Conservation (phyloP, 2,329 filamentous ascomycete species). For the Fusarium sp. region DNA sequence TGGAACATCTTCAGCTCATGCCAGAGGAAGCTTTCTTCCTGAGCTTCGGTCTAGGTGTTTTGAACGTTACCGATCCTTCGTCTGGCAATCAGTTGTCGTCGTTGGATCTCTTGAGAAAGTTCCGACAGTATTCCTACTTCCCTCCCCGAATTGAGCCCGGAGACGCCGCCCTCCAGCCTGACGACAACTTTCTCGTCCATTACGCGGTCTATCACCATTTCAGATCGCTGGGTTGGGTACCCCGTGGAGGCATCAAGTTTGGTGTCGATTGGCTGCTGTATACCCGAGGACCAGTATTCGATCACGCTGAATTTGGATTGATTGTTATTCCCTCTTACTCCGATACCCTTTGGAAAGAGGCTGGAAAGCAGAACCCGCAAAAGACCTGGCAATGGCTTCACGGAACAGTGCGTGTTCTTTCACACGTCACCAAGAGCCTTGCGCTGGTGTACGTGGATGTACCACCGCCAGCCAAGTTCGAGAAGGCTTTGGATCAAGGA, state of each 20-base stretch:
- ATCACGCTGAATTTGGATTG: slow-evolving; percentile 93
- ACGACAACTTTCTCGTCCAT: slow-evolving; percentile 87
- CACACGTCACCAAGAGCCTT: slow-evolving; percentile 90
- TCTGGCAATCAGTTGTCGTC: slow-evolving; percentile 64
- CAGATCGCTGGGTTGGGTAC: slow-evolving; percentile 94
- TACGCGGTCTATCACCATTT: slow-evolving; percentile 97
- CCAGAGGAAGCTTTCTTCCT: slow-evolving; percentile 95
- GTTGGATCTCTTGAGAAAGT: slow-evolving; percentile 74
- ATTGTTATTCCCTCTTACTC: slow-evolving; percentile 88
- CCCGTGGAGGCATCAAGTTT: slow-evolving; percentile 93
- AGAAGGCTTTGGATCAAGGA: slow-evolving; percentile 64
- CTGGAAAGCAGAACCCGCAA: slow-evolving; percentile 64
- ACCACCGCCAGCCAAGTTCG: slow-evolving; percentile 73
- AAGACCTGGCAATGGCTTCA: slow-evolving; percentile 88
- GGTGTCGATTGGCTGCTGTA: slow-evolving; percentile 96
- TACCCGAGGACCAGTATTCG: slow-evolving; percentile 91
- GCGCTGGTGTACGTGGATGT: slow-evolving; percentile 94
- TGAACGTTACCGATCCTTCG: slow-evolving; percentile 71
- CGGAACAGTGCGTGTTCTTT: slow-evolving; percentile 89
- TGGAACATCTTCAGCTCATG: slow-evolving; percentile 92
- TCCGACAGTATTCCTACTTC: slow-evolving; percentile 78
- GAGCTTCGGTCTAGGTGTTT: slow-evolving; percentile 81
- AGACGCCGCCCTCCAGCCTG: slow-evolving; percentile 69
- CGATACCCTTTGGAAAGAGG: slow-evolving; percentile 77
- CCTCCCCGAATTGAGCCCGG: slow-evolving; percentile 65